Base-by-base conservation (phyloP, 2,329 filamentous ascomycete species). In the Aureobasidium musti region DNA sequence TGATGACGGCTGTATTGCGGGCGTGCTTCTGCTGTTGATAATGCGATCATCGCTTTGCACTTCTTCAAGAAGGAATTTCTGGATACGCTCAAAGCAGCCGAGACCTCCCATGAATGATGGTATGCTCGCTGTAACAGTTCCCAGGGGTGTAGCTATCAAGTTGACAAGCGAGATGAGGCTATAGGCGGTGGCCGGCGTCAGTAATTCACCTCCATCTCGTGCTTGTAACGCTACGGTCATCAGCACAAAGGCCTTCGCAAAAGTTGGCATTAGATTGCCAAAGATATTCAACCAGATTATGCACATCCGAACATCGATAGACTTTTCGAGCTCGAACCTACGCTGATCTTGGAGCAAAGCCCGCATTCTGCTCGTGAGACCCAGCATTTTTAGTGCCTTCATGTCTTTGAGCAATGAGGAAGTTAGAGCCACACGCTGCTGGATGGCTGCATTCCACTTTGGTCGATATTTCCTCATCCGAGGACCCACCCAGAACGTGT, bases 351-450 rank as follows among this genome's bases (percentile, higher is more conserved):
- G 65, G 4, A 68, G 45, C 17, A 50, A 26, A 30, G 21, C n/a
- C 5, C 10, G 13, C 47, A 63, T 30, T 17, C 21, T 53, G 21
- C 10, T 23, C 2, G 33, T 28, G 7, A 63, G 30, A 4, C 67
- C 67, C 5, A 67, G 45, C 65, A 68, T 68, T 23, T 67, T 68
- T n/a, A 68, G 23, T 2, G 19, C 47, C 23, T 68, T 63, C 45
- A 54, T 52, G 59, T 43, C 39, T 23, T 66, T 47, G 33, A 67
- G 45, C 19, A 68, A 39, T 2, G 67, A 67, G 3, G 47, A 23
- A 23, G 65, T 67, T 7, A 61, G 37, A 11, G 57, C 60, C 19
- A 68, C 41, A 5, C 67, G 65, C 10, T 65, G 10, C 21, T 68
- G 65, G 6, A 52, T 60, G 5, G 67, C 67, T 17, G 41, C 47